phyloP scores from a whole-genome alignment of 169 alveolate genomes.

The Cryptosporidium sp. region DNA sequence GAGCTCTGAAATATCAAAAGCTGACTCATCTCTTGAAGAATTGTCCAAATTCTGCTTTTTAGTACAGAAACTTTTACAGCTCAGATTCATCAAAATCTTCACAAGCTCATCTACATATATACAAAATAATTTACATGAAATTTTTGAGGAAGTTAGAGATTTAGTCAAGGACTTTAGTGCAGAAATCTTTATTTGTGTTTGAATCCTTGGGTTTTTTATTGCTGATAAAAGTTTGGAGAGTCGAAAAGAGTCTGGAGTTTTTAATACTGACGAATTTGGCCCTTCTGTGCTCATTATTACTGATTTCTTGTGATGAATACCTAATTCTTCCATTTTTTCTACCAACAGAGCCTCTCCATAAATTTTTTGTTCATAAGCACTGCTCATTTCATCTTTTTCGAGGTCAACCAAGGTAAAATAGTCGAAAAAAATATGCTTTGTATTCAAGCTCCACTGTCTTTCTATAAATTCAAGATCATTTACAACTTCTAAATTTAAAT shows the following conservation, averaged over 20 bases:
- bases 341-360: neutral
- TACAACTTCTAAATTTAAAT: constrained; percentile 20
- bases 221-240: constrained; percentile 37
- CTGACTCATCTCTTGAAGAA: neutral
- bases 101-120: constrained; percentile 35
- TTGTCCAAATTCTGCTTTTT: neutral
- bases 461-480: constrained; percentile 15
- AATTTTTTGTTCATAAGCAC: neutral
- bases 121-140: constrained; percentile 15
- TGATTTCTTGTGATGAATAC: neutral
- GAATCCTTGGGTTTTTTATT: constrained; percentile 57
- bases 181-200: constrained; percentile 44
- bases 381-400: neutral
- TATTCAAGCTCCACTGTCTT: constrained; percentile 36
- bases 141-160: constrained; percentile 55
- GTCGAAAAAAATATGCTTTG: constrained; percentile 7
- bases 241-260: constrained; percentile 56
- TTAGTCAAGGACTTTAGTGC: constrained; percentile 18
- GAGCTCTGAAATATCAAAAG: constrained; percentile 40
- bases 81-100: constrained; percentile 10
- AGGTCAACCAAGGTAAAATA: constrained; percentile 23
- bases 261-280: constrained; percentile 24
- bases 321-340: neutral
- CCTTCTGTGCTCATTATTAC: neutral
- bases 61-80: constrained; percentile 6